Evolutionary conservation across 2,329 filamentous ascomycete genomes (phyloP), one percentile per base, ranked within the genome.

Genomic region (Penicillium aurantiogriseum): DNA sequence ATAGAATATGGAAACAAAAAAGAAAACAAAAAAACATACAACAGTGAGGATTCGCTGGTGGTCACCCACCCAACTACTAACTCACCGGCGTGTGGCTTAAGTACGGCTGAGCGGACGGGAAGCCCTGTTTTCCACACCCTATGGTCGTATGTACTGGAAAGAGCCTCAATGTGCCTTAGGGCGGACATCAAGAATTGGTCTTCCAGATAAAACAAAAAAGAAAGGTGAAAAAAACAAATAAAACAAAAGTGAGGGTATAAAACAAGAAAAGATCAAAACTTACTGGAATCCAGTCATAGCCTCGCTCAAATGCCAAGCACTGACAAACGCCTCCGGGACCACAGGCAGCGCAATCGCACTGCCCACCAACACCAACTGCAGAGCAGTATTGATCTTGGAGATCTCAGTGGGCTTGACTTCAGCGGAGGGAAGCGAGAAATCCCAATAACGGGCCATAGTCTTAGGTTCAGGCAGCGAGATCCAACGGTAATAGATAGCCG

Each of bases 401-500:
- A 80, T 75, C 35, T 70, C 69, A 1, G 77, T 79, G 1, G 76
- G 75, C 60, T 74, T 77, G 9, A 79, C 76, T 60, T 79, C 76
- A 3, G 77, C 77, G 10, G 75, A 77, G 11, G 79, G 94, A 15
- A 99, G 83, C 3, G 90, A 93, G 71, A 99, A 97, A 76, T 99
- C 94, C 94, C 94, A 99, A 76, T 97, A 99, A 19, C 94, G 82
- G 19, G 84, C 78, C 75, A 97, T 90, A 0, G 94, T 97, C 77
- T 97, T 97, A 2, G 94, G 94, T 0, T 90, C 88, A 0, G 94
- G 94, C 6, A 99, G 83, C 2, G 91, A 95, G 64, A 97, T 95
- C 85, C 91, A 97, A 62, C 94, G 88, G 75, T 94, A 97, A 79
- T 97, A 97, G 65, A 99, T 87, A 25, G 94, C 94, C 2, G 92